These are phyloP conservation scores for Clarireedia monteithiana DNA, from an alignment of 2,329 filamentous ascomycete genomes.

Conservation along the genomic window DNA sequence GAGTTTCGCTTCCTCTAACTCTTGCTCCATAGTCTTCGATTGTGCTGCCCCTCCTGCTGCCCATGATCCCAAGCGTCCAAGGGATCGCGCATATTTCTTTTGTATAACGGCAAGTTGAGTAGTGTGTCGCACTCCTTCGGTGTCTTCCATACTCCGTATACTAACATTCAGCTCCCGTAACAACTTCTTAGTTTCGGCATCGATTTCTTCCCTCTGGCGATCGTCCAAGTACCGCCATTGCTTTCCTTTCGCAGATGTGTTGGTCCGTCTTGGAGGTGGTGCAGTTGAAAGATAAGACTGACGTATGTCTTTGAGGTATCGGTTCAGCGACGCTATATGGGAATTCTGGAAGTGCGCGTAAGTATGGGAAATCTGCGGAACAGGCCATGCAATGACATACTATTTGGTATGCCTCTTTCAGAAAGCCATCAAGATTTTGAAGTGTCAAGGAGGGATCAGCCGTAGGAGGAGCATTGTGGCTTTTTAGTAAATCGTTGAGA, in stretches of 20 bases:
- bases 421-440: constrained; percentile 68
- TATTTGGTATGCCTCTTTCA: constrained; percentile 91
- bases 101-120: constrained; percentile 63
- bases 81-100: constrained; percentile 58
- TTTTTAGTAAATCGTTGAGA: constrained; percentile 61
- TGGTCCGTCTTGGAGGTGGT: constrained; percentile 45
- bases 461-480: constrained; percentile 46
- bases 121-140: constrained; percentile 73
- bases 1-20: constrained; percentile 61
- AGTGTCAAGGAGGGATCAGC: constrained; percentile 27
- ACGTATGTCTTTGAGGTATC: constrained; percentile 74
- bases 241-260: constrained; percentile 22
- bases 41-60: constrained; percentile 54
- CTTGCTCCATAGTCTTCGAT: constrained; percentile 58
- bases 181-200: constrained; percentile 77
- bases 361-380: constrained; percentile 17
- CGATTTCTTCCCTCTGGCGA: constrained; percentile 75
- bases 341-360: constrained; percentile 52
- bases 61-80: constrained; percentile 60
- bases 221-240: constrained; percentile 52
- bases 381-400: constrained; percentile 40
- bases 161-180: constrained; percentile 78
- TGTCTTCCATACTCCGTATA: constrained; percentile 71
- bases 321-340: constrained; percentile 73
- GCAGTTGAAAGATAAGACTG: constrained; percentile 86